Base-by-base conservation (phyloP, 2,329 filamentous ascomycete species). In the Metarhizium humberi region DNA sequence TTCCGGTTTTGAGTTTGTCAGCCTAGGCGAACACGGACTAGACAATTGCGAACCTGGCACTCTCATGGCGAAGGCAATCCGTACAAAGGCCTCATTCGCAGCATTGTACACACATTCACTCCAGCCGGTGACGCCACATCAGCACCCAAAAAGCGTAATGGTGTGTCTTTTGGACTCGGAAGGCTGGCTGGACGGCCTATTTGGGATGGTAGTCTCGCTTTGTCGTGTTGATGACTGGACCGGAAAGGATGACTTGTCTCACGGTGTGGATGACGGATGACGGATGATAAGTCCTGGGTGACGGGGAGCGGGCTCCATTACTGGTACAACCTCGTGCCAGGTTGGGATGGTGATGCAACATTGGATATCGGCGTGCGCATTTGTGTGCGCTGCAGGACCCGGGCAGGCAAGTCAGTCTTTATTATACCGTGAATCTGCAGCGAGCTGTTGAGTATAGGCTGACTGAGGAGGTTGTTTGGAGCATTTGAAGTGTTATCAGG, bases 301-400 rank as follows among this genome's bases (percentile, higher is more conserved):
- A 30, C 18, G 18, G 38, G 18, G 25, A 43, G 50, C 25, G 50
- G 50, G 20, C 36, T 18, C 50, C 50, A 43, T 52, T 29, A 4
- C 20, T 42, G 36, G 50, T 52, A 25, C 50, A n/a, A 52, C 50
- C 36, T 52, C 50, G 50, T 52, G 50, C 50, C 25, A 25, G 6
- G 36, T 32, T 52, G 50, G 34, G 32, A 52, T 16, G 50, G 18
- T 42, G 18, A 29, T 42, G 50, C 32, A 52, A 52, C 29, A 30
- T 48, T 30, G 38, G 38, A 42, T 13, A 10, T 45, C 42, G 18
- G 42, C 42, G 42, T 18, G 42, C 18, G n/a, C 42, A 45, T 45
- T 18, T 45, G 32, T 11, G n/a, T 20, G 42, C 20, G 42, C 14
- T 45, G 42, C 18, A 45, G 6, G 42, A 20, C 40, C 40, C 40